Evolutionary conservation across 2,329 filamentous ascomycete genomes (phyloP), one percentile per base, ranked within the genome.

Genomic region (Cladophialophora chaetospira): DNA sequence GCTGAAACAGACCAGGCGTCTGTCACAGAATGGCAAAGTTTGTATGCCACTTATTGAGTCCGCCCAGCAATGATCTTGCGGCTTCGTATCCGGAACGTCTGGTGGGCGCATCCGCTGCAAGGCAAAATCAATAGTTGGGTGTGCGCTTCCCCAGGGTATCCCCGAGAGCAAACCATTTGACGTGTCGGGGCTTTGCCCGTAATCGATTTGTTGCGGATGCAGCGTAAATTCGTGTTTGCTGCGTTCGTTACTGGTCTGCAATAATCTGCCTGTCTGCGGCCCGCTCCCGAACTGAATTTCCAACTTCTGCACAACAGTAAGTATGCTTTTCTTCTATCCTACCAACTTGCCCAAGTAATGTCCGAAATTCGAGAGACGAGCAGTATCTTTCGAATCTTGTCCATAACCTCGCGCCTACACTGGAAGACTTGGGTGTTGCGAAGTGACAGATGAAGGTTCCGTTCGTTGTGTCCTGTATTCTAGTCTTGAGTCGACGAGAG

Each of bases 1-100:
- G 25, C 48, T 51, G 48, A 51, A 51, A 51, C 48, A 40, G 11
- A 19, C 35, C 48, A 31, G 11, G 36, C 48, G 25, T 17, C 36
- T 42, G 48, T 51, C 36, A 38, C 48, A 42, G 35, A 31, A 42
- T 29, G 21, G 25, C 25, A 33, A 51, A 40, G 48, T 15, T 6
- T 21, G 26, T 10, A 38, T 28, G 21, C 29, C 46, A 36, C 19
- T 23, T 2, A 19, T 31, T 26, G 31, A 13, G 17, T 23, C n/a
- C 19, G 45, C 29, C 31, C 45, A 48, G 45, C 45, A 29, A 38
- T 26, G 8, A 50, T 40, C 31, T 50, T 28, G 47, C 15, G 19
- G 21, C 10, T 50, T 31, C 31, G 29, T 26, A 17, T 23, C 46
- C 47, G 47, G 33, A 50, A 36, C 47, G 47, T 50, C 40, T 50